Evolutionary conservation across 2,329 filamentous ascomycete genomes (phyloP), one percentile per base, ranked within the genome.

Genomic region (Penicillium sp.): DNA sequence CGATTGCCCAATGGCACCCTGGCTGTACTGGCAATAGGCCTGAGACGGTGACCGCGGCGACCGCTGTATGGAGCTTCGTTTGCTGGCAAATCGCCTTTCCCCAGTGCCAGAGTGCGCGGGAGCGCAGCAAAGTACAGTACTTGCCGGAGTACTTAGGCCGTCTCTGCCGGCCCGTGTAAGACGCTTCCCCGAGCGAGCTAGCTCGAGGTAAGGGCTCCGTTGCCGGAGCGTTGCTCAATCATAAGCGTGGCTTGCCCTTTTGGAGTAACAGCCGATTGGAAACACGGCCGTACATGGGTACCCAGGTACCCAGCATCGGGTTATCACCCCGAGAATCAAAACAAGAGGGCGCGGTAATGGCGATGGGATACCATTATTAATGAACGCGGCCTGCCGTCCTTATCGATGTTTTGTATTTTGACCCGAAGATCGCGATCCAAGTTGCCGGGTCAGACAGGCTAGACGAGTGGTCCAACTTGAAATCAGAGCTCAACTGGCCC

Each of bases 221-320:
- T 39, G 47, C 24, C 36, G 44, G 35, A 50, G 30, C 46, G 50
- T 59, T 53, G 57, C 58, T 61, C 51, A 52, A 50, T 53, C 53
- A 51, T 48, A 44, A 58, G 56, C 46, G 44, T 53, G 51, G 59
- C 55, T 47, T 54, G 48, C 40, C 45, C 46, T 55, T 48, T 54
- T 53, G 25, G 51, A 49, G 50, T 51, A 58, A 58, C 57, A 55
- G 40, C 49, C 46, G 28, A 55, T 60, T 58, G 53, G 22, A 54
- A 61, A 61, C 45, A 54, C 43, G 39, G 55, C 55, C 50, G 52
- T 54, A 49, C 46, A n/a, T 44, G 24, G 31, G 31, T 16, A n/a
- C 35, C 35, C 8, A 22, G 18, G 35, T 20, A n/a, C 36, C 13
- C 6, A 43, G 18, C 30, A 27, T 33, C 39, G 31, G 40, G n/a